Base-by-base conservation (phyloP, 2,329 filamentous ascomycete genomes). In the Penicillium sp. region DNA sequence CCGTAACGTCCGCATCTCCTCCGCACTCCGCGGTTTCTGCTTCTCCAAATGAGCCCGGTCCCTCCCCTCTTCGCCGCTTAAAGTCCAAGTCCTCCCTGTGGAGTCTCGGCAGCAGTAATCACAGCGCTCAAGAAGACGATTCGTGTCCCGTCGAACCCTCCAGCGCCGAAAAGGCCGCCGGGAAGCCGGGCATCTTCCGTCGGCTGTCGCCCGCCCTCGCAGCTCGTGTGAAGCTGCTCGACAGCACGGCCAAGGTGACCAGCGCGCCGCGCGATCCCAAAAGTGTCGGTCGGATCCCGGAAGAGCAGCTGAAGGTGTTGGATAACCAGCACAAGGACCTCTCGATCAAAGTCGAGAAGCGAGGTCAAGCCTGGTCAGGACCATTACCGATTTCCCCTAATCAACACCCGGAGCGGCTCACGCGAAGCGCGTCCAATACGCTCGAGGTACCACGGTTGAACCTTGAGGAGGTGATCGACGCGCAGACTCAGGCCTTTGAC, bases 151-250 rank as follows among this genome's bases (percentile, higher is more conserved):
- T 53, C 32, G 56, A 61, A 18, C 44, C 54, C 8, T 47, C 47
- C n/a, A 52, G 47, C 9, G 51, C 56, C 39, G 63, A 67, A 40
- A 66, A 66, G 46, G 58, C 54, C 12, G 47, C 59, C 24, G 54
- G 59, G 29, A 64, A 61, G 18, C 53, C 66, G 18, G 68, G 65
- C 24, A 66, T 73, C 51, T 65, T 72, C 43, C 69, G 69, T 49
- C 68, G 69, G 13, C 56, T 73, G 39, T 73, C 70, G 36, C 70
- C 70, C 41, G 68, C 67, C 18, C 59, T 73, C 9, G 70, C 69
- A 8, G 70, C 70, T 41, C 67, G 70, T 40, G 68, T 73, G 45
- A 73, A 71, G 50, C 51, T 68, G 27, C 58, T 73, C 24, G 69
- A 72, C 62, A 62, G 68, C 29, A 67, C 61, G 45, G 60, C 54